Conservation (phyloP, 2,329 filamentous ascomycete genomes). For the Cordyceps militaris region DNA sequence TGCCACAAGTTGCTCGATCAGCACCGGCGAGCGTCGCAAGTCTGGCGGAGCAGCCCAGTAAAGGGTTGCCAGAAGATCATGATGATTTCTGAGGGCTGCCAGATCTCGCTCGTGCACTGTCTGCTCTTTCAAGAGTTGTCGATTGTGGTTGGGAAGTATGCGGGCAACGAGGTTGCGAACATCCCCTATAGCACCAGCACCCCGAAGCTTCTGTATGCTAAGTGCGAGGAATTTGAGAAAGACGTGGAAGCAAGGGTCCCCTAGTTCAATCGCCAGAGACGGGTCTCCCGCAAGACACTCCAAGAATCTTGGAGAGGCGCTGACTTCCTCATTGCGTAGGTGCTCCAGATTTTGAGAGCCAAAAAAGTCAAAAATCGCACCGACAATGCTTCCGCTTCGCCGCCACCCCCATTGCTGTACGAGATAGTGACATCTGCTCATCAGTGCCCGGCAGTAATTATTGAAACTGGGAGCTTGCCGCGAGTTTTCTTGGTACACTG, state of each 20-base stretch:
- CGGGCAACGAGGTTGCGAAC: slow-evolving; percentile 55
- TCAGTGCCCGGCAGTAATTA: slow-evolving; percentile 53
- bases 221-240: slow-evolving; percentile 58
- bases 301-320: slow-evolving; percentile 53
- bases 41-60: slow-evolving; percentile 56
- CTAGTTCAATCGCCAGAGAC: slow-evolving; percentile 41
- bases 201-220: slow-evolving; percentile 45
- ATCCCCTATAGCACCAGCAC: slow-evolving; percentile 45
- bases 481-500: slow-evolving; percentile 48
- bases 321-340: slow-evolving; percentile 57
- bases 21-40: slow-evolving; percentile 43
- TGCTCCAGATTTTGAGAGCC: slow-evolving; percentile 54
- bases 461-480: slow-evolving; percentile 57
- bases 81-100: slow-evolving; percentile 59
- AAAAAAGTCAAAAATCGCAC: slow-evolving; percentile 61
- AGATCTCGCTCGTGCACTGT: slow-evolving; percentile 53
- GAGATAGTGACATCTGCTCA: slow-evolving; percentile 56
- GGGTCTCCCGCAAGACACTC: slow-evolving; percentile 44
- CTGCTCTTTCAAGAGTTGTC: slow-evolving; percentile 57
- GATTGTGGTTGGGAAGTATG: slow-evolving; percentile 58
- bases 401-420: slow-evolving; percentile 61
- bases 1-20: slow-evolving; percentile 53
- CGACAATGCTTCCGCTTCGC: slow-evolving; percentile 49
- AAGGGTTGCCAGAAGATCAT: slow-evolving; percentile 59
- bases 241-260: slow-evolving; percentile 60